A percentile compares a stretch with the other conserved stretches of the same genome.
Conservation (phyloP, 1,284 basidiomycete species). For the Sanghuangporus baumii region DNA sequence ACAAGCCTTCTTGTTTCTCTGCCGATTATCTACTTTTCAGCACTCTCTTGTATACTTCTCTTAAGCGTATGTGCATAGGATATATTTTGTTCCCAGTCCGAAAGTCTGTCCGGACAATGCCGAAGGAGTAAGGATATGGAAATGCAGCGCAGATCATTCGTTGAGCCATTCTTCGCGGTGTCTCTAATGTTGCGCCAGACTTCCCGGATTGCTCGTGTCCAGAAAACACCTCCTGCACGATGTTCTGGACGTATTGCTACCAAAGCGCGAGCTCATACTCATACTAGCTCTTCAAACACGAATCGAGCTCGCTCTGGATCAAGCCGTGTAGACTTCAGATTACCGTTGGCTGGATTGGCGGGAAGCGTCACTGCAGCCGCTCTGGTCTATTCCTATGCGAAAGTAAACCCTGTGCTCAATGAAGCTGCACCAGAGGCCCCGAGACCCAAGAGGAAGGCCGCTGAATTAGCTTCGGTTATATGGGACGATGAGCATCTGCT, state of each 20-base stretch:
- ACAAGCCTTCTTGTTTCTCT: too few relatives aligned
- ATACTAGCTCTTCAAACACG: neutral
- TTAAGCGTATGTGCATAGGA: neutral
- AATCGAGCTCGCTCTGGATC: neutral
- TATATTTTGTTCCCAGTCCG: neutral
- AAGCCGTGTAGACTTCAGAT: neutral
- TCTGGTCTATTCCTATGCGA: constrained; percentile 3
- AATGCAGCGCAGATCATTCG: neutral
- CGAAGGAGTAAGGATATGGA: neutral
- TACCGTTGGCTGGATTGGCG: neutral
- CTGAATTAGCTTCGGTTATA: neutral
- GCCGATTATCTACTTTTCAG: too few relatives aligned
- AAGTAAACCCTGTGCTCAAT: neutral
- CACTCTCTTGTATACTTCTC: too few relatives aligned
- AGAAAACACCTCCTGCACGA: neutral
- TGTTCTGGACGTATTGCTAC: neutral
- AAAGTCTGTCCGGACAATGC: neutral
- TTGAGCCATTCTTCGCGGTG: neutral
- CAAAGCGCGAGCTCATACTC: neutral
- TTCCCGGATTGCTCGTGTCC: neutral
- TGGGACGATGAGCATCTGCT: constrained; percentile 26
- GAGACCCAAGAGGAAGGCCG: neutral
- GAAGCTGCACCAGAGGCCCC: neutral
- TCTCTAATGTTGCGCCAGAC: constrained; percentile 1
- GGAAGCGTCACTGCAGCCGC: constrained; percentile 2